A percentile compares a stretch with the other conserved stretches of the same genome.
Conservation (phyloP, 2,329 filamentous ascomycete species). For the Pseudogymnoascus sp. region DNA sequence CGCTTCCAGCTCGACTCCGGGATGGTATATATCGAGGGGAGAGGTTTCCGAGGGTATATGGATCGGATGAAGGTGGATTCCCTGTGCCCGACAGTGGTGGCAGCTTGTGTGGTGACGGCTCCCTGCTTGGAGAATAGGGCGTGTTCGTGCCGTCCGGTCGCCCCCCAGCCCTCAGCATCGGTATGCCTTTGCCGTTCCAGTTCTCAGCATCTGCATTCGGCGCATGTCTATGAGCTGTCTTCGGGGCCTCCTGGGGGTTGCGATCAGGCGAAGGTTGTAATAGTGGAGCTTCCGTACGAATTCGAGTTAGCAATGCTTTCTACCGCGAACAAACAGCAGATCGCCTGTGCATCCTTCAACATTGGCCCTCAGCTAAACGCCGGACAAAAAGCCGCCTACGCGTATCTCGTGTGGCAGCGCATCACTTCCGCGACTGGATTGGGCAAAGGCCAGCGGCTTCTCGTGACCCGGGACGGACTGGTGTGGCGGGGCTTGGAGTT, state of each 20-base stretch:
- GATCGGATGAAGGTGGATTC: not conserved
- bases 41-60: not conserved
- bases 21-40: not conserved
- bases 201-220: constrained; percentile 4
- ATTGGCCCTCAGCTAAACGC: not conserved
- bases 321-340: not conserved
- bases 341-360: not conserved
- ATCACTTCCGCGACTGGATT: constrained; percentile 1
- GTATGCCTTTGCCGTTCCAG: constrained; percentile 3
- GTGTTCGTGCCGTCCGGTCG: not conserved
- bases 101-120: not conserved
- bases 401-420: constrained; percentile 1
- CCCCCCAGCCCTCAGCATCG: not conserved
- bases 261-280: constrained; percentile 3
- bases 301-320: not conserved
- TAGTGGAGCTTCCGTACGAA: constrained; percentile 1
- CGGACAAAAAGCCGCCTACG: not conserved
- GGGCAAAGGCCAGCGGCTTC: not conserved
- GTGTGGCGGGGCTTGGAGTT: constrained; percentile 3
- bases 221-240: constrained; percentile 1
- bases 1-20: not conserved
- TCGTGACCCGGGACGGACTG: not conserved
- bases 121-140: not conserved
- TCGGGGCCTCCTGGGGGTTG: not conserved
- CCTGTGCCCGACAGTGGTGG: not conserved